Percentiles rank a stretch among this genome's conserved stretches.
Conservation (phyloP, 176 grass and related monocot species). For the Aegilops bicornis region DNA sequence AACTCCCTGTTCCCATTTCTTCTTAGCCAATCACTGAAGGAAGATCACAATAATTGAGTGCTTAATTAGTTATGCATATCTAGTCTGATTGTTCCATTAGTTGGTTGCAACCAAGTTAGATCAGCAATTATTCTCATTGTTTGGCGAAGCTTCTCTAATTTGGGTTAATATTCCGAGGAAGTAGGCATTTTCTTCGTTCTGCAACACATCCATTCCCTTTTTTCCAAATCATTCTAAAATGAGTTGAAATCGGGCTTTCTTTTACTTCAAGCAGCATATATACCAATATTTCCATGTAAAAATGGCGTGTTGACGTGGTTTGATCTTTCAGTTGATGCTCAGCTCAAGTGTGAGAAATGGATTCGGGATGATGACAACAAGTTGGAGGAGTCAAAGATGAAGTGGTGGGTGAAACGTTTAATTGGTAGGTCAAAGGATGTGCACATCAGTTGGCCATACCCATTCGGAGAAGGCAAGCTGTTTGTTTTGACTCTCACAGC, state of each 20-base stretch:
- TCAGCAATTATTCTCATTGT: background rate
- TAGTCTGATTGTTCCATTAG: background rate
- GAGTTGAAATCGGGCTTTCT: background rate
- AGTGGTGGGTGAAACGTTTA: slow-evolving; percentile 90
- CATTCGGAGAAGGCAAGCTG: slow-evolving; percentile 74
- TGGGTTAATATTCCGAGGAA: background rate
- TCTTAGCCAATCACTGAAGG: background rate
- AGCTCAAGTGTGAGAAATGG: slow-evolving; percentile 93
- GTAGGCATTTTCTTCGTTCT: background rate
- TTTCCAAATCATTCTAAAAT: background rate
- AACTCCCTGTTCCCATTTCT: background rate
- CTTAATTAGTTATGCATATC: background rate
- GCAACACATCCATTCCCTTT: background rate
- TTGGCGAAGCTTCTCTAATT: background rate
- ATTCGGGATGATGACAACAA: slow-evolving; percentile 58
- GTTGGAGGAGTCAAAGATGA: slow-evolving; percentile 59
- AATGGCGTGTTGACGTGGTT: slow-evolving; percentile 2
- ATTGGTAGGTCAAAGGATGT: slow-evolving; percentile 73
- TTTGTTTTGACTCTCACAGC: slow-evolving; percentile 95
- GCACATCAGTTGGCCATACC: slow-evolving; percentile 88
- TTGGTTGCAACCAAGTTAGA: background rate
- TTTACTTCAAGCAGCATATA: too few species aligned
- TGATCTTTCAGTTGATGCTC: slow-evolving; percentile 78
- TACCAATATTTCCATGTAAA: too few species aligned
- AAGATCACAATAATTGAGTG: background rate